Evolutionary conservation across 306 rosid genomes (phyloP).

Genomic region (Prosopis cineraria): DNA sequence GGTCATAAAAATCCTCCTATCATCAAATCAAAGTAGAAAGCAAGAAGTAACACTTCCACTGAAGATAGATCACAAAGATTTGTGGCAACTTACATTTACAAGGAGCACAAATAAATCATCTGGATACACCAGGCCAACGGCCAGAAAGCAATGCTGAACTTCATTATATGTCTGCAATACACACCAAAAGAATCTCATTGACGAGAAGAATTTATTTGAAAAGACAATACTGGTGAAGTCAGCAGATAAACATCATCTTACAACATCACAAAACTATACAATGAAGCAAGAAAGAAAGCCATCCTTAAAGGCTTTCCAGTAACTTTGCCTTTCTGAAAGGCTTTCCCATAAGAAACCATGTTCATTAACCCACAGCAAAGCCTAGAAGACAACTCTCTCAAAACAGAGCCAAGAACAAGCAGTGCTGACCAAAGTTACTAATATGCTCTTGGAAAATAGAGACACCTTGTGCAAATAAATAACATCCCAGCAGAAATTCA

Average conservation of each 20-base stretch:
- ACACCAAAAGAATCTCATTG: slow-evolving; percentile 25
- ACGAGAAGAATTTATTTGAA: slow-evolving; percentile 26
- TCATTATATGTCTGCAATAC: slow-evolving; percentile 86
- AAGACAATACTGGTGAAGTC: slow-evolving; percentile 19
- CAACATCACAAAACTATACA: slow-evolving; percentile 22
- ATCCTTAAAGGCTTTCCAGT: slow-evolving; percentile 16
- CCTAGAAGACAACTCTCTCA: slow-evolving; percentile 10
- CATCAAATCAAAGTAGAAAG: background rate
- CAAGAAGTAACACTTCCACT: slow-evolving; percentile 18
- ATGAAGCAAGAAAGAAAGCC: slow-evolving; percentile 1
- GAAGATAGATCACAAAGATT: slow-evolving; percentile 21
- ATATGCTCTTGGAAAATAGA: slow-evolving; percentile 24
- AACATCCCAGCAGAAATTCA: slow-evolving; percentile 8
- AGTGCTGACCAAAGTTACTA: background rate
- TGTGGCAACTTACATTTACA: slow-evolving; percentile 65
- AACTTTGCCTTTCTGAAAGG: slow-evolving; percentile 28
- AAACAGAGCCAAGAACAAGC: background rate
- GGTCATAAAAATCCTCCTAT: background rate
- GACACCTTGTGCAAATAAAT: slow-evolving; percentile 5
- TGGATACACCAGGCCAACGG: slow-evolving; percentile 87
- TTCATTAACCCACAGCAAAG: slow-evolving; percentile 14
- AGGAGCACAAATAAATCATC: slow-evolving; percentile 90
- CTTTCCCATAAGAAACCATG: slow-evolving; percentile 10
- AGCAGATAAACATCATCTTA: slow-evolving; percentile 1
- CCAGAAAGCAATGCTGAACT: slow-evolving; percentile 94